Base-by-base conservation (phyloP, 106 monocot genomes). In the Ottelia alismoides region DNA sequence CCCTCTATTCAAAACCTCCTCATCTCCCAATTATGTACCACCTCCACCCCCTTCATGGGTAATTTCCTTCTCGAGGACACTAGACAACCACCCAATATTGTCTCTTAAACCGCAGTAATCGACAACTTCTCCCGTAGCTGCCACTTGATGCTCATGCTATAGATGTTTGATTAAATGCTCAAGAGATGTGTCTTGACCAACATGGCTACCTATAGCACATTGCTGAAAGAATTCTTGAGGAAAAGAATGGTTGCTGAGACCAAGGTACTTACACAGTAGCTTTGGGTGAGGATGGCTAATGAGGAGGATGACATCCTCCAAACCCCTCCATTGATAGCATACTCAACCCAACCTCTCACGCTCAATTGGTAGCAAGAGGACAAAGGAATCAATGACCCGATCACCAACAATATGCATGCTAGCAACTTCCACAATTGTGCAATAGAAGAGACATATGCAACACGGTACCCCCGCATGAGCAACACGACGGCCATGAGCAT, bases 141-240 rank as follows among this genome's bases (percentile, higher is more conserved):
- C 1, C 60, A 72, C 1, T 3, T 80, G 7, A 28, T 58, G 1
- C 57, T 61, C 20, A 90, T 79, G 2, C 76, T 66, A 16, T 47
- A 60, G 3, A 23, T 90, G 76, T 80, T 86, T 32, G 82, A 80
- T 27, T 74, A 85, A 86, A 98, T 98, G 82, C 2, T 30, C 1
- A 20, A 54, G 25, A n/a, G 14, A 11, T 68, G 68, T 2, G 9
- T 90, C 9, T 7, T 7, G 30, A 85, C 98, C 32, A 98, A 80
- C 77, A 67, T 82, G 0, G 77, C 90, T 25, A 86, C 90, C 20
- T 63, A 65, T 55, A 85, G 75, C 30, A 56, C 74, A 21, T 28
- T 98, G 22, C 67, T 83, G 16, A 79, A 72, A 49, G 78, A 79
- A 19, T 55, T 85, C 17, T 45, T 98, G 25, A 58, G 78, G n/a